Base-by-base conservation (phyloP, 768 basidiomycete species). In the Tricholoma sp. region DNA sequence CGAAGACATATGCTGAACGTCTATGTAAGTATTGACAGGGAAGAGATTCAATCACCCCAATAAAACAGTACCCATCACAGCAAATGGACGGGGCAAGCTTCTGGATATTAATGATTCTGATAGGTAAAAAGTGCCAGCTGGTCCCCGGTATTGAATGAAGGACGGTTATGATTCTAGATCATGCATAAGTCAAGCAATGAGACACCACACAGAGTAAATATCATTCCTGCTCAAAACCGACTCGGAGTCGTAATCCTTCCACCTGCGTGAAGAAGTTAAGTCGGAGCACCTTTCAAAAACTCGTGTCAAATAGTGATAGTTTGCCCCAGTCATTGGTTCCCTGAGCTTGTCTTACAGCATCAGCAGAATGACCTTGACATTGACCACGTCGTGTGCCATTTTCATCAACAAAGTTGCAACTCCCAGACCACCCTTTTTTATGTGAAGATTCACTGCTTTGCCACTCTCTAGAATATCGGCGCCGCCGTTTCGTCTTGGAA, bases 1-100 rank as follows among this genome's bases (percentile, higher is more conserved):
- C 61, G 90, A 92, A 65, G 89, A 91, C 65, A 79, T 91, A 21
- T 85, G 71, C 46, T 81, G 27, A 43, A 31, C 53, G 16, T 6
- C 14, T 1, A 19, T 39, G 21, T 59, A 66, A 41, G 53, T 27
- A 46, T 31, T 24, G 50, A 35, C 10, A 46, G 45, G 3, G 4
- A n/a, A n/a, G n/a, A n/a, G n/a, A n/a, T n/a, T n/a, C n/a, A n/a
- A n/a, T 39, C 14, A 10, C 4, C 10, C 56, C 21, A 27, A 52
- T 16, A 19, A 55, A 22, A 5, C 32, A 34, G 5, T 34, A 18
- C 16, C 50, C 29, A 45, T 31, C 37, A 34, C 35, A n/a, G n/a
- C 24, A 39, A 27, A 27, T 24, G 56, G 19, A 10, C 41, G n/a
- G n/a, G n/a, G n/a, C 3, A 45, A 45, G n/a, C 7, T 21, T 21